Evolutionary conservation across 768 basidiomycete genomes (phyloP).

Genomic region (Crepidotus variabilis): DNA sequence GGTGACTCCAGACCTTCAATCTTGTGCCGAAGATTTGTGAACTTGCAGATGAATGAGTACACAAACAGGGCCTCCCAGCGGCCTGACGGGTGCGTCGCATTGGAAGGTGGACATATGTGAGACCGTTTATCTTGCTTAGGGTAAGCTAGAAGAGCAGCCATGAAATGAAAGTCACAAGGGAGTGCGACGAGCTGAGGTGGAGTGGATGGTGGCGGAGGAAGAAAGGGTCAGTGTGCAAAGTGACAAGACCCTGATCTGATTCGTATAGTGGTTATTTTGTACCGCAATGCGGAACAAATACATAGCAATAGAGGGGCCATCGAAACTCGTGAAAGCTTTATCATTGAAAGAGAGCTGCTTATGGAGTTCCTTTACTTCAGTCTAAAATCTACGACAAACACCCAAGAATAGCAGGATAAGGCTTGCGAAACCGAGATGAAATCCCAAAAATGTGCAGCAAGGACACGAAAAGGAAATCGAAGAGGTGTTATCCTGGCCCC

Average conservation of each 20-base stretch:
- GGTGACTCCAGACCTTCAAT: slow-evolving; percentile 76
- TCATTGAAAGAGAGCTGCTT: background rate
- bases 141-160: slow-evolving; percentile 23
- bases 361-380: background rate
- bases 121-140: slow-evolving; percentile 29
- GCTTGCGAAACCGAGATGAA: background rate
- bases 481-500: slow-evolving; percentile 69
- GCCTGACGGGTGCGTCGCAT: slow-evolving; percentile 70
- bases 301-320: slow-evolving; percentile 8
- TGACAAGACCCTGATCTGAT: slow-evolving; percentile 30
- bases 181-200: slow-evolving; percentile 30
- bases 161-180: slow-evolving; percentile 26
- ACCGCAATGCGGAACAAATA: slow-evolving; percentile 43
- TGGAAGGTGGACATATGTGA: slow-evolving; percentile 55
- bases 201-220: slow-evolving; percentile 26
- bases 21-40: slow-evolving; percentile 70
- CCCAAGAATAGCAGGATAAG: background rate
- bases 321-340: background rate
- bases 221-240: slow-evolving; percentile 29
- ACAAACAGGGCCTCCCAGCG: slow-evolving; percentile 88
- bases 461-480: background rate
- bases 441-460: background rate
- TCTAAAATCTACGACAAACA: background rate
- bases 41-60: slow-evolving; percentile 82
- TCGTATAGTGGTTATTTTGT: slow-evolving; percentile 32